Evolutionary conservation across 805 yeast species (phyloP), one percentile per base, ranked within the genome.

Genomic region (Teunomyces panamensis): DNA sequence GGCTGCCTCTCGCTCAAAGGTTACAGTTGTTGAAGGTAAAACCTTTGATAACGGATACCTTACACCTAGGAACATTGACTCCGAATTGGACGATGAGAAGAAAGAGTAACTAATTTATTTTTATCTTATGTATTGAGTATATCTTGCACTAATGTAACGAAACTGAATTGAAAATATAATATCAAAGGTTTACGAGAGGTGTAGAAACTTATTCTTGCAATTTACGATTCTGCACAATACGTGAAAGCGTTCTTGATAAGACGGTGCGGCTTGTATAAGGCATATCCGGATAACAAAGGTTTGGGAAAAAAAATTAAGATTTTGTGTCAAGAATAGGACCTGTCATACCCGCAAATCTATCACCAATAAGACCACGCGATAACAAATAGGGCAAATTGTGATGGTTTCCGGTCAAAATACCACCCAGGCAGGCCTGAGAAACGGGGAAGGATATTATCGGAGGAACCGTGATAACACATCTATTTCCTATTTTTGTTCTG

Each of bases 1-100:
- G 37, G 56, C 50, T 16, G 42, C 44, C n/a, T 47, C 53, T 27
- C 51, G 51, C 29, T 49, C 57, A 17, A 42, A 42, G 30, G 44
- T 44, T 13, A 44, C 54, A 37, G 58, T 64, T 16, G 54, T 65
- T 24, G 67, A 67, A 28, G 73, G 70, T 11, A 52, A 44, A 48
- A 48, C 55, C 5, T 45, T 59, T 14, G 44, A 48, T 34, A 56
- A 52, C 43, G 66, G 63, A 2, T 46, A 50, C 34, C 37, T 45
- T 8, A 59, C 64, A 10, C 65, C 65, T 2, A 48, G 34, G 11
- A 30, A 30, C 16, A 42, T 56, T 13, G 64, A 60, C 43, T 56
- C 56, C 28, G 52, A 56, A 24, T 39, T 58, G 14, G 57, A 54
- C 45, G 65, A 60, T 33, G 51, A 52, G 20, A 58, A 60, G 53